Percentiles rank a stretch among this genome's conserved stretches.
Evolutionary conservation across 2,329 filamentous ascomycete genomes (phyloP).

Genomic region (Akanthomyces lecanii): DNA sequence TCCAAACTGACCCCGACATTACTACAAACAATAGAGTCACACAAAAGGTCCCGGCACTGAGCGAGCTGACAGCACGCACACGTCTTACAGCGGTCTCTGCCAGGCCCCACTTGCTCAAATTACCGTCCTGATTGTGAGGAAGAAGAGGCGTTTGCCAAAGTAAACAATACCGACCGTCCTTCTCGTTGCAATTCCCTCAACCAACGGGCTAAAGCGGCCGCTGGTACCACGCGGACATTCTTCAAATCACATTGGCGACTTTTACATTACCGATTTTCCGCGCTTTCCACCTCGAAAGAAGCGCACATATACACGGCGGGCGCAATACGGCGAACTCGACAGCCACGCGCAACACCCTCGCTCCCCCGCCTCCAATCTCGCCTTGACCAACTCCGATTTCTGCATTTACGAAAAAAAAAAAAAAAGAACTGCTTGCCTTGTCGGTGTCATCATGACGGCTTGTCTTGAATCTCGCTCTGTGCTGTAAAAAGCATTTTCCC

Average conservation of each 20-base stretch:
- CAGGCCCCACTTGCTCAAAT: slow-evolving; percentile 6
- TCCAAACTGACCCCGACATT: too few relatives aligned
- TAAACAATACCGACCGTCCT: background rate
- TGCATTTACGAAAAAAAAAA: background rate
- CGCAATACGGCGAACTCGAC: background rate
- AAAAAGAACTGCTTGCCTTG: background rate
- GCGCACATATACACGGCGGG: background rate
- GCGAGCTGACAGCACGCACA: background rate
- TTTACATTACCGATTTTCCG: too few relatives aligned
- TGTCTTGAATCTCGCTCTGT: background rate
- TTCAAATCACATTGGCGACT: too few relatives aligned
- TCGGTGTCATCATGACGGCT: slow-evolving; percentile 1
- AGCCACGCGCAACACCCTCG: background rate
- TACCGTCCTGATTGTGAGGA: background rate
- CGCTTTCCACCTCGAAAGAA: background rate
- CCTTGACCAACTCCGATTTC: background rate
- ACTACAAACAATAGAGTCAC: background rate
- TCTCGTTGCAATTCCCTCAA: background rate
- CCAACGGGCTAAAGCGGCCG: background rate
- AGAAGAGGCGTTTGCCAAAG: background rate
- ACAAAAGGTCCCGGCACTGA: too few relatives aligned
- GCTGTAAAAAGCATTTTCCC: slow-evolving; percentile 5
- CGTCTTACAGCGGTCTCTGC: background rate
- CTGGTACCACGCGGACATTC: too few relatives aligned
- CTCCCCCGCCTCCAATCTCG: background rate